Evolutionary conservation across 208 protist genomes (phyloP), one percentile per base, ranked within the genome.

Genomic region (Crithidia mellificae): DNA sequence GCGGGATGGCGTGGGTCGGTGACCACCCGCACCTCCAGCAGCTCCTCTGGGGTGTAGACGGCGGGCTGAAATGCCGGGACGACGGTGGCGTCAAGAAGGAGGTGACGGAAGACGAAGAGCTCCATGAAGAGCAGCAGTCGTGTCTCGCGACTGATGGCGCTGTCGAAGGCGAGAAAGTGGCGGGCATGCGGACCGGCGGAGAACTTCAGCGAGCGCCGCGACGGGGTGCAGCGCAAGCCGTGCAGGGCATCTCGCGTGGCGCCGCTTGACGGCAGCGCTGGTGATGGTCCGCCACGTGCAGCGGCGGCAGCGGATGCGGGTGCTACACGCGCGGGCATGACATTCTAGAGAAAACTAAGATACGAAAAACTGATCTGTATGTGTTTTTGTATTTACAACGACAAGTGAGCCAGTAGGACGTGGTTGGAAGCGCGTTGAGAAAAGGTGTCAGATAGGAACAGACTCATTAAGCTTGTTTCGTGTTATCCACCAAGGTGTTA

Each of bases 21-120:
- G 19, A 94, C 76, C 2, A 94, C 81, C 25, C 91, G 84, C 50
- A 96, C 74, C 75, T 96, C 88, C 51, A 94, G 80, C 34, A 86
- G 68, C 52, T 93, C 70, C 50, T 91, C 85, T 4, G 91, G 91
- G 0, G 74, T 50, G 76, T 96, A 96, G 9, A 62, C 39, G 15
- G 85, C 52, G 11, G 50, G 36, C 9, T 55, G 44, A 50, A 85
- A 93, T 38, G 34, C 38, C 3, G 84, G 74, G 25, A 88, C 14
- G 12, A 89, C 63, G 2, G 47, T 39, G 12, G 57, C 25, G 44
- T 92, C 82, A 17, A 84, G 62, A 27, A 96, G 74, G 2, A 58
- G 50, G 1, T 68, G 47, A 19, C 72, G 57, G 30, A 89, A 85
- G 9, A 73, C 74, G 51, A 93, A 90, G 15, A 93, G 24, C 49